Conservation (phyloP, 371 early-diverging fungal species). For the Apophysomyces sp. region DNA sequence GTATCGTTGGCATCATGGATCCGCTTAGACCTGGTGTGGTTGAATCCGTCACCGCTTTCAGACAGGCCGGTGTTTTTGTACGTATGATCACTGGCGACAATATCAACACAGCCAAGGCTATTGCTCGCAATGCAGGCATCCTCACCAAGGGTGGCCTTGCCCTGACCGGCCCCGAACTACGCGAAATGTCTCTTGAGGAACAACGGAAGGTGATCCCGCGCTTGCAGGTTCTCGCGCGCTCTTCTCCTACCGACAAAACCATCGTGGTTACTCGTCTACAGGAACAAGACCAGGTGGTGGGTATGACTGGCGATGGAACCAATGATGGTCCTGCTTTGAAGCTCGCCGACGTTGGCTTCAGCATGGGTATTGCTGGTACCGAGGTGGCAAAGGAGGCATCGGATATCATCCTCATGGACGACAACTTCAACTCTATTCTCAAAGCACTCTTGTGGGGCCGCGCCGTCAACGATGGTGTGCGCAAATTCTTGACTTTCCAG, state of each 20-base stretch:
- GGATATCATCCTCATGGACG: constrained; percentile 93
- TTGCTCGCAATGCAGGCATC: constrained; percentile 89
- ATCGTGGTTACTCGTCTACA: constrained; percentile 85
- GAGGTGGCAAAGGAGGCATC: constrained; percentile 97
- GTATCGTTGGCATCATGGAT: constrained; percentile 91
- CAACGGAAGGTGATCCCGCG: constrained; percentile 80
- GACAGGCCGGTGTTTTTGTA: constrained; percentile 90
- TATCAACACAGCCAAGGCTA: constrained; percentile 83
- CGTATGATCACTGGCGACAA: constrained; percentile 99
- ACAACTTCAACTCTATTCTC: constrained; percentile 91
- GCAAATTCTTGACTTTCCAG: constrained; percentile 97
- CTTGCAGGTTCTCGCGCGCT: constrained; percentile 91
- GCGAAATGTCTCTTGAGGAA: constrained; percentile 73
- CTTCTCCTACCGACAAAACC: constrained; percentile 93
- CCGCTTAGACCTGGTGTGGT: constrained; percentile 89
- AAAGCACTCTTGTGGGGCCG: constrained; percentile 95
- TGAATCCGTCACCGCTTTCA: constrained; percentile 78
- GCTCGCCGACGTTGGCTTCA: constrained; percentile 95
- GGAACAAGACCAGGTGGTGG: constrained; percentile 89
- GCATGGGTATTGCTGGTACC: constrained; percentile 97
- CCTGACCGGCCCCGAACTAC: constrained; percentile 89
- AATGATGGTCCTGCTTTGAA: constrained; percentile 97
- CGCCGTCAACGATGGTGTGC: constrained; percentile 91
- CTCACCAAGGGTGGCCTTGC: constrained; percentile 80
- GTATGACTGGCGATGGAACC: constrained; percentile 97